Evolutionary conservation across 306 rosid genomes (phyloP).

Genomic region (Ziziphus jujuba): DNA sequence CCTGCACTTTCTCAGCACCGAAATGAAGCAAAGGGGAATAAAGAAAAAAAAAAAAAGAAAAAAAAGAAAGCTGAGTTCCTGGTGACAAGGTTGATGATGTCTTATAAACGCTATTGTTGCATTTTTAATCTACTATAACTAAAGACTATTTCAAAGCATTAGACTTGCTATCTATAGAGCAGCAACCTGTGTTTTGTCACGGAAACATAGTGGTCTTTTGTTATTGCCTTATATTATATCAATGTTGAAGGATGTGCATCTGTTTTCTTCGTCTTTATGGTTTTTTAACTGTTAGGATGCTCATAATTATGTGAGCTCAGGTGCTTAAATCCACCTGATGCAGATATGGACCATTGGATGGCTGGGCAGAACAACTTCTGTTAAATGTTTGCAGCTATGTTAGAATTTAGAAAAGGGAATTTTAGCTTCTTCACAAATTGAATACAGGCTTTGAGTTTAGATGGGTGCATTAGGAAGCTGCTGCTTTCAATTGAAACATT

Average conservation of each 20-base stretch:
- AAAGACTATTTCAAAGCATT: slow-evolving; percentile 9
- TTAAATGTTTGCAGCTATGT: not conserved
- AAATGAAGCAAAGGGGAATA: slow-evolving; percentile 46
- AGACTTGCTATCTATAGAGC: not conserved
- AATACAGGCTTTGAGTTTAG: not conserved
- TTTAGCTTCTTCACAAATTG: not conserved
- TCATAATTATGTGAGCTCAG: not conserved
- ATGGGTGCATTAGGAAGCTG: not conserved
- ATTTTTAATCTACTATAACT: slow-evolving; percentile 12
- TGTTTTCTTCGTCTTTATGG: not conserved
- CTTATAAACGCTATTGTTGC: slow-evolving; percentile 6
- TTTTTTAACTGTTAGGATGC: not conserved
- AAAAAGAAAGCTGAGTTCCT: slow-evolving; percentile 42
- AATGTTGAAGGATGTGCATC: too few species aligned
- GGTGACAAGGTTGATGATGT: slow-evolving; percentile 32
- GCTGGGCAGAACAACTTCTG: not conserved
- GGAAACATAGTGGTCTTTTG: not conserved
- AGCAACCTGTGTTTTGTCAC: not conserved
- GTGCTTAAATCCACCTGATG: not conserved
- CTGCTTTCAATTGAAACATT: not conserved
- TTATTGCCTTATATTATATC: too few species aligned
- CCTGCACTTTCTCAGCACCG: slow-evolving; percentile 51
- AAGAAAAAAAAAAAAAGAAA: slow-evolving; percentile 44
- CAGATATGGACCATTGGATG: not conserved
- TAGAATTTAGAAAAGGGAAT: not conserved